Evolutionary conservation across 2,329 filamentous ascomycete genomes (phyloP).

Genomic region (Xenoacremonium recifei): DNA sequence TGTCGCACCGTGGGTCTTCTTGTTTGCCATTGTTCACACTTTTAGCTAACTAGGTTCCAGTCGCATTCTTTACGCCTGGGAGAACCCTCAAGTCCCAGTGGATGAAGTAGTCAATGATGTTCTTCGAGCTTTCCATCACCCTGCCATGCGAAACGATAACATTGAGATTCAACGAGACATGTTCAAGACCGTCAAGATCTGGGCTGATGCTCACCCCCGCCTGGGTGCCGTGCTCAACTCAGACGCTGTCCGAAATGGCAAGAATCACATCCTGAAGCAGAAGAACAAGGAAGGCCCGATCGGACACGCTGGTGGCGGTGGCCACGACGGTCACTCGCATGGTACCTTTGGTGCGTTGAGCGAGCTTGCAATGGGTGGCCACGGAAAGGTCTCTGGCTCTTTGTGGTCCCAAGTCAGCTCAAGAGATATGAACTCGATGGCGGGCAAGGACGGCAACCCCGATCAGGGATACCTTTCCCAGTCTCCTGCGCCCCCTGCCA

Average conservation of each 20-base stretch:
- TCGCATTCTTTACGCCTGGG: slow-evolving; percentile 88
- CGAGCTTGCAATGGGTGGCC: slow-evolving; percentile 41
- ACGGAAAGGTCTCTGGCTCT: slow-evolving; percentile 57
- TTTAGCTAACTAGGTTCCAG: slow-evolving; percentile 32
- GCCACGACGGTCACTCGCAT: slow-evolving; percentile 37
- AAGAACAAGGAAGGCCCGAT: slow-evolving; percentile 30
- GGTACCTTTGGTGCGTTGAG: slow-evolving; percentile 38
- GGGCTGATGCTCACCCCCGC: slow-evolving; percentile 70
- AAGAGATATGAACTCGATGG: slow-evolving; percentile 56
- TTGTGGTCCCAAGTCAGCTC: slow-evolving; percentile 62
- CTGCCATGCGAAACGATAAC: slow-evolving; percentile 71
- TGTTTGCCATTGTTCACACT: background rate
- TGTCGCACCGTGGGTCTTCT: slow-evolving; percentile 64
- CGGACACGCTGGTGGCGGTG: slow-evolving; percentile 20
- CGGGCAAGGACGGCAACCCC: slow-evolving; percentile 43
- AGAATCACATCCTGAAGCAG: slow-evolving; percentile 65
- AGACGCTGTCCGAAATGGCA: slow-evolving; percentile 77
- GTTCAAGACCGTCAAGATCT: slow-evolving; percentile 81
- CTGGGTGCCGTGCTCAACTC: slow-evolving; percentile 77
- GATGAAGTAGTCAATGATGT: slow-evolving; percentile 83
- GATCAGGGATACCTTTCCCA: slow-evolving; percentile 36
- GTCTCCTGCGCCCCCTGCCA: slow-evolving; percentile 35
- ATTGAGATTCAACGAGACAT: slow-evolving; percentile 83
- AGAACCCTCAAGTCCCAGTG: slow-evolving; percentile 78
- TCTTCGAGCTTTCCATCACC: slow-evolving; percentile 85